Evolutionary conservation across 106 monocot genomes (phyloP).

Genomic region (Dendrobium huoshanense): DNA sequence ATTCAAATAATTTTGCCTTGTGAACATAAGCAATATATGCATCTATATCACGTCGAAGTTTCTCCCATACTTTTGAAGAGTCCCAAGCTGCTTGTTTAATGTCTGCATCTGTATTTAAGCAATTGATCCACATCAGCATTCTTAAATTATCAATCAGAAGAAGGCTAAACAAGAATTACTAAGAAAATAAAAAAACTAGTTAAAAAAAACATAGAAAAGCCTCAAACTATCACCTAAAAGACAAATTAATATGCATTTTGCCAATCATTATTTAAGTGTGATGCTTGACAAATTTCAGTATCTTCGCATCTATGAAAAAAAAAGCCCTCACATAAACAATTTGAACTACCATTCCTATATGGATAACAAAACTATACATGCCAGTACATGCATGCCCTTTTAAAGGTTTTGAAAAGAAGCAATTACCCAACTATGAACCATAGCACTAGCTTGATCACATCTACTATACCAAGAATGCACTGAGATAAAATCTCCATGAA

Average conservation of each 20-base stretch:
- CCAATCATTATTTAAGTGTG: background rate
- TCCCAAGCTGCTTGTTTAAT: slow-evolving; percentile 83
- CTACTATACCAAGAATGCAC: background rate
- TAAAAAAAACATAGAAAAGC: background rate
- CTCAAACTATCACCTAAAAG: background rate
- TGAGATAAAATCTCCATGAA: background rate
- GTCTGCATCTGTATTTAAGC: slow-evolving; percentile 51
- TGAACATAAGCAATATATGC: slow-evolving; percentile 63
- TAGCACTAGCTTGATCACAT: background rate
- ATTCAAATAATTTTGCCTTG: slow-evolving; percentile 57
- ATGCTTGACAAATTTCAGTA: background rate
- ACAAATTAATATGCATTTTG: background rate
- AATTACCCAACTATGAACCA: background rate
- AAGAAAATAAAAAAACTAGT: background rate
- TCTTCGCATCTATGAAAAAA: background rate
- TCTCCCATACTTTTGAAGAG: slow-evolving; percentile 62
- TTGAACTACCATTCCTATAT: background rate
- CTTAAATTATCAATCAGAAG: background rate
- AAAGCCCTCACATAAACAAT: background rate
- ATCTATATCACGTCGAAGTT: slow-evolving; percentile 82
- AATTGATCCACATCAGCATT: background rate
- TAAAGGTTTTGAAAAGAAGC: background rate
- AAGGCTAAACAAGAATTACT: background rate
- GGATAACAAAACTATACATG: no score
- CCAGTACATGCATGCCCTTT: no score